Base-by-base conservation (phyloP, 164 flowering plant species). In the Aristolochia fimbriata region DNA sequence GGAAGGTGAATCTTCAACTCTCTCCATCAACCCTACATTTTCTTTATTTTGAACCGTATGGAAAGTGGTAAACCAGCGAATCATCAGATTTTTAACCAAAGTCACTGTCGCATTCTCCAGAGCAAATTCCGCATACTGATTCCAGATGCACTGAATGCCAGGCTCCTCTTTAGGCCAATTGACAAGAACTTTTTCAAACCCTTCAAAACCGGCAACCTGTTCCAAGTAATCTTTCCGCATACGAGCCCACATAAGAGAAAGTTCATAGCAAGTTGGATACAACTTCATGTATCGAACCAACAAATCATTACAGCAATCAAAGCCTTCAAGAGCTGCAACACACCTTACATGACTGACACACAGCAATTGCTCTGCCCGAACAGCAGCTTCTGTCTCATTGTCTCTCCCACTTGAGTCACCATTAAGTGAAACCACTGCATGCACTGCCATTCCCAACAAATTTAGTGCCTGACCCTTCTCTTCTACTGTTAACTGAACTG, bases 111-210 rank as follows among this genome's bases (percentile, higher is more conserved):
- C 84, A 59, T 63, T 80, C 62, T 73, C 82, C 33, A 88, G 77
- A 9, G 83, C 85, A 65, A 62, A 73, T 63, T 80, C 81, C 24
- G 71, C 84, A 76, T 82, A 88, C 65, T 91, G 96, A 71, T 88
- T 84, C 94, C 91, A 91, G 61, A 91, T 74, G 57, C 90, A 83
- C 41, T 88, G 88, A 57, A 83, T 57, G 37, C 94, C 96, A 60
- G 88, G 80, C n/a, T 60, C 60, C n/a, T 79, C 87, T 51, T 73
- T 77, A 1, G 83, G 86, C 92, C 94, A 85, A 19, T 71, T 76
- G 62, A 52, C 54, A 50, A 86, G 61, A 21, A 80, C 84, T 24
- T 81, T 80, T 69, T 83, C 87, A 79, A 88, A 91, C 51, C 79
- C 80, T 31, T 48, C 63, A 65, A 77, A 73, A 60, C 59, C 66